Evolutionary conservation across 768 basidiomycete species (phyloP).

Genomic region (Lepiota brunneoincarnata): DNA sequence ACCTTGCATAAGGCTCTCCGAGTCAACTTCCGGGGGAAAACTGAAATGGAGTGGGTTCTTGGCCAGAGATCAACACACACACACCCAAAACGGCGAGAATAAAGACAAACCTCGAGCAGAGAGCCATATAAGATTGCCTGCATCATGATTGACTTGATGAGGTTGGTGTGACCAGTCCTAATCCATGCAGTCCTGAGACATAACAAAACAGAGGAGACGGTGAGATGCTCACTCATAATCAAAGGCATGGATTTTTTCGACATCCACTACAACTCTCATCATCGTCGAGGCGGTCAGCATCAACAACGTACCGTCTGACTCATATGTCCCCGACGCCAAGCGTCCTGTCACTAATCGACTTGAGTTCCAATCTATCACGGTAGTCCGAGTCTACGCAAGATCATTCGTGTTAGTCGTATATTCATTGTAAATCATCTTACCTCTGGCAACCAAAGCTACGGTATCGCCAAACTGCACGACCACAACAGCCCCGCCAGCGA

Average conservation of each 20-base stretch:
- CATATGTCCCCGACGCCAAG: conserved; percentile 65
- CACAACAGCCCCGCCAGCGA: conserved; percentile 56
- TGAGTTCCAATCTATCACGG: conserved; percentile 70
- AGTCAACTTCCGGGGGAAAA: conserved; percentile 78
- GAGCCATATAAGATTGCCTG: conserved; percentile 81
- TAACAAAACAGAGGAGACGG: conserved; percentile 2
- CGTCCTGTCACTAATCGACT: conserved; percentile 62
- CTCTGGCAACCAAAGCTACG: conserved; percentile 66
- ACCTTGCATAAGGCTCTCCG: conserved; percentile 74
- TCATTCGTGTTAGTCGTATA: not conserved
- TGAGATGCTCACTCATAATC: conserved; percentile 55
- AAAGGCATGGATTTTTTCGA: conserved; percentile 59
- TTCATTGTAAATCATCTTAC: conserved; percentile 27
- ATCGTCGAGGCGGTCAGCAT: conserved; percentile 67
- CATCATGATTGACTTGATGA: conserved; percentile 78
- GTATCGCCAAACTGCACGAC: conserved; percentile 76
- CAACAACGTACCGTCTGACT: conserved; percentile 46
- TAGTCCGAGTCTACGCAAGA: conserved; percentile 58
- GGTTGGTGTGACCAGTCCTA: conserved; percentile 60
- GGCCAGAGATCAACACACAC: not conserved
- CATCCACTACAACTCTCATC: conserved; percentile 63
- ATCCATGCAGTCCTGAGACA: not conserved
- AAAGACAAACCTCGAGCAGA: conserved; percentile 50
- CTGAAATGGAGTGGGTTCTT: conserved; percentile 80
- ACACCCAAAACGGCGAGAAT: not conserved